Evolutionary conservation across 1,284 basidiomycete species (phyloP).

Genomic region (Leccinum pallidistipes): DNA sequence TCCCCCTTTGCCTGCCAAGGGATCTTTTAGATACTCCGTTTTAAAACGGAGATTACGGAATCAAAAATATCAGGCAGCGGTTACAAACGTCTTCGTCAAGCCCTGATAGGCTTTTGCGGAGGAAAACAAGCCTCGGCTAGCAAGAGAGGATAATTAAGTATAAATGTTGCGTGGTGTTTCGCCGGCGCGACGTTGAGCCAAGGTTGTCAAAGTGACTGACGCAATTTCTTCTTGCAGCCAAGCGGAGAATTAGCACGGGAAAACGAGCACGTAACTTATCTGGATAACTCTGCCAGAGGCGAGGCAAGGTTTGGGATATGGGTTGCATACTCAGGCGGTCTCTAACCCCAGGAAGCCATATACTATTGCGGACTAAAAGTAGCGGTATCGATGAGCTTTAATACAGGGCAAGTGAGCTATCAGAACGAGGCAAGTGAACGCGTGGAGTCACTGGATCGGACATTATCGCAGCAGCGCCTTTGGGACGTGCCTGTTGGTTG

Average conservation of each 20-base stretch:
- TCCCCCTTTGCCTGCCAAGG: not conserved
- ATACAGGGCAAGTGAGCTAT: conserved; percentile 16
- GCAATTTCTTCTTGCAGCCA: not conserved
- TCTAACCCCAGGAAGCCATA: conserved; percentile 12
- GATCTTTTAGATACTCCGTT: conserved; percentile 21
- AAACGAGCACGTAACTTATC: conserved; percentile 19
- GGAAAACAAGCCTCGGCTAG: conserved; percentile 15
- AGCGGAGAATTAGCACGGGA: conserved; percentile 11
- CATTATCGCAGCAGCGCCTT: conserved; percentile 32
- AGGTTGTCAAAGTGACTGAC: not conserved
- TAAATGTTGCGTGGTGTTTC: conserved; percentile 4
- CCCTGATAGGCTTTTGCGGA: conserved; percentile 37
- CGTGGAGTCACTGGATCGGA: conserved; percentile 30
- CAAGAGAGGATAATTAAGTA: conserved; percentile 22
- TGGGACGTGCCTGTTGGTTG: conserved; percentile 29
- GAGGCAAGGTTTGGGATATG: conserved; percentile 17
- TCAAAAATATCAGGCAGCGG: conserved; percentile 31
- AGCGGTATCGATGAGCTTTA: conserved; percentile 24
- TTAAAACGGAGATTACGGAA: conserved; percentile 37
- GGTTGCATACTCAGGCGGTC: conserved; percentile 6
- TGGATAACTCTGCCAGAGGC: not conserved
- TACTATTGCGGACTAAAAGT: conserved; percentile 21
- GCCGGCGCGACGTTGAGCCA: not conserved
- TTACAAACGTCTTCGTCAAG: conserved; percentile 15
- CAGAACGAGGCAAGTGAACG: conserved; percentile 23